Evolutionary conservation across 2,329 filamentous ascomycete species (phyloP).

Genomic region (Colletotrichum filicis): DNA sequence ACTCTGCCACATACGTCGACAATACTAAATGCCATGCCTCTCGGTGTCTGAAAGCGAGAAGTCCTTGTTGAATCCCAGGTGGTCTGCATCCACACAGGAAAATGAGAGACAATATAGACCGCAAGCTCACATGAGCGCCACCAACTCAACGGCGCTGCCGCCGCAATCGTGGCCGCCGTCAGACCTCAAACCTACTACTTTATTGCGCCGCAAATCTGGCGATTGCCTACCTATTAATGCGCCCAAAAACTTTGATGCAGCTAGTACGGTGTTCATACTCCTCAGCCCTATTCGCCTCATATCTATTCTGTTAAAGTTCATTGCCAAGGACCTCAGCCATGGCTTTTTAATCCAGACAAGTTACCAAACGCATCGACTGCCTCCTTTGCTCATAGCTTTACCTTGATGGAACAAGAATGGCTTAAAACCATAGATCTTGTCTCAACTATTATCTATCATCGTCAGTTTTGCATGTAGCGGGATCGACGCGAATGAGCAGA

Average conservation of each 20-base stretch:
- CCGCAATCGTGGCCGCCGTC: conserved; percentile 11
- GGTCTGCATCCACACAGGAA: background rate
- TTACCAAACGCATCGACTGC: too few species aligned
- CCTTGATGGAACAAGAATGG: too few species aligned
- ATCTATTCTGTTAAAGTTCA: background rate
- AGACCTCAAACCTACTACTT: background rate
- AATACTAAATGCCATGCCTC: background rate
- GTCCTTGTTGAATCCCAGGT: background rate
- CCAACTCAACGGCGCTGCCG: background rate
- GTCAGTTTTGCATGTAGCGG: background rate
- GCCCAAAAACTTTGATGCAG: background rate
- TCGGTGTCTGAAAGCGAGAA: background rate
- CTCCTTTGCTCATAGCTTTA: too few species aligned
- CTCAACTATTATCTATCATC: background rate
- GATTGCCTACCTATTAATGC: background rate
- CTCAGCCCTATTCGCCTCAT: background rate
- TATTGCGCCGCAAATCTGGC: background rate
- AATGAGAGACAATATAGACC: background rate
- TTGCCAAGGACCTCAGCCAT: background rate
- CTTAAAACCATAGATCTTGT: background rate
- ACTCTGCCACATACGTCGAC: background rate
- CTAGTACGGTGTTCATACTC: background rate
- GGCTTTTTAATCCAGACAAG: background rate
- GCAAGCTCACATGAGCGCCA: background rate
- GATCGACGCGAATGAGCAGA: background rate